Percentiles rank a stretch among this genome's conserved stretches.
phyloP scores from a whole-genome alignment of 352 stramenopile species.

The Phytophthora brassicae region DNA sequence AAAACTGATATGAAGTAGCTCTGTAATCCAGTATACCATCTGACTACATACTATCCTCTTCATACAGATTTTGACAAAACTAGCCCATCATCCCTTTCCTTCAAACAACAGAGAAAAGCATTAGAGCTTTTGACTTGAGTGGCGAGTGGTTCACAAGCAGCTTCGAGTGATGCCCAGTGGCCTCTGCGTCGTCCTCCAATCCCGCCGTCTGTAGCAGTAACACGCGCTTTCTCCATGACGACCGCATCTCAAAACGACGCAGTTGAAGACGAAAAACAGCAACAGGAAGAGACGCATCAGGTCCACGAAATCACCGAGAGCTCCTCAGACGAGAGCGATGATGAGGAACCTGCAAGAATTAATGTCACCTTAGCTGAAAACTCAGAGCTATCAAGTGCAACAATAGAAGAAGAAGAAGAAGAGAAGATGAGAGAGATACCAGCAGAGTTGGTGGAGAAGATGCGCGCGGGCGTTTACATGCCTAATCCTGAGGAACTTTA shows the following conservation, averaged over 20 bases:
- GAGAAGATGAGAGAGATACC: conserved; percentile 15
- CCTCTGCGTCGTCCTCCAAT: conserved; percentile 17
- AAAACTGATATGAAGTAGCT: neutral
- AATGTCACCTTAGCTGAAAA: neutral
- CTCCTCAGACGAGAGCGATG: conserved; percentile 37
- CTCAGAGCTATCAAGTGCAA: neutral
- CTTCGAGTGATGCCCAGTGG: conserved; percentile 30
- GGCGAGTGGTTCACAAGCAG: conserved; percentile 32
- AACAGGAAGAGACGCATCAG: neutral
- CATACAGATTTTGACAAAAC: neutral
- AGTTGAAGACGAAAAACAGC: conserved; percentile 4
- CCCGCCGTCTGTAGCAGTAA: neutral
- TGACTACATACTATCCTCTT: neutral
- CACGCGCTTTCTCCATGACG: conserved; percentile 14
- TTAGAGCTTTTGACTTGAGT: conserved; percentile 6
- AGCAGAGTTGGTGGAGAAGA: conserved; percentile 22
- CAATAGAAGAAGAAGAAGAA: conserved; percentile 19
- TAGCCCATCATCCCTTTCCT: conserved; percentile 20
- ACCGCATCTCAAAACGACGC: conserved; percentile 1
- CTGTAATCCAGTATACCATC: neutral
- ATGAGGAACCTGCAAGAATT: conserved; percentile 7
- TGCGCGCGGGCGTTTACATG: conserved; percentile 23
- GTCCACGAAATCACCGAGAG: conserved; percentile 46
- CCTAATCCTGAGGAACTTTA: conserved; percentile 27
- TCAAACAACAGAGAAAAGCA: too few relatives aligned